Evolutionary conservation across 805 yeast species (phyloP).

Genomic region (Nakazawaea laoshanensis): DNA sequence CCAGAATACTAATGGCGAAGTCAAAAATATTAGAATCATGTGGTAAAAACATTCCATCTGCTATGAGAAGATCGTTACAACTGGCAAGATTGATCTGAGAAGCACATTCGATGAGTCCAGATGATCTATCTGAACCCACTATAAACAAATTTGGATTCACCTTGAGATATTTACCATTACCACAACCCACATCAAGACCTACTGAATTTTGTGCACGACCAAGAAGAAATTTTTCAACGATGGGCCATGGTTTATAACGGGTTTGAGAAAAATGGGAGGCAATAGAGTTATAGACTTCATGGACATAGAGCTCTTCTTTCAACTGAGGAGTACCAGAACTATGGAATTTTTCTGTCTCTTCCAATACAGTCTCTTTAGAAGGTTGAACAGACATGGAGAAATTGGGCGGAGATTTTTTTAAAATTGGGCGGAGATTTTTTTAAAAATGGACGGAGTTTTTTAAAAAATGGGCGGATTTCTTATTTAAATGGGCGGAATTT

Average conservation of each 20-base stretch:
- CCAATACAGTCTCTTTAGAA: slow-evolving; percentile 17
- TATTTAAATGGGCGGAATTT: too few relatives aligned
- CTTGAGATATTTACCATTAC: slow-evolving; percentile 86
- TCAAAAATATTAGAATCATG: slow-evolving; percentile 41
- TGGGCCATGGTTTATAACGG: slow-evolving; percentile 96
- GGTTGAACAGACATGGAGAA: too few relatives aligned
- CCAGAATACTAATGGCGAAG: slow-evolving; percentile 93
- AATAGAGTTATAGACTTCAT: slow-evolving; percentile 86
- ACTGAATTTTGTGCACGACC: slow-evolving; percentile 43
- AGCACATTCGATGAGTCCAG: slow-evolving; percentile 63
- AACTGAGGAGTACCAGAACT: slow-evolving; percentile 31
- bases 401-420: too few relatives aligned
- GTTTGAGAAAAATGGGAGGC: slow-evolving; percentile 93
- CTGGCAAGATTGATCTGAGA: slow-evolving; percentile 23
- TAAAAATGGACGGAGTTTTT: too few relatives aligned
- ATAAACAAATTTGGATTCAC: slow-evolving; percentile 62
- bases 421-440: too few relatives aligned
- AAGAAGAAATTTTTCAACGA: slow-evolving; percentile 65
- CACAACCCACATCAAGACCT: slow-evolving; percentile 95
- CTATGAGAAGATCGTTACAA: slow-evolving; percentile 52
- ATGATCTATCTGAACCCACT: slow-evolving; percentile 69
- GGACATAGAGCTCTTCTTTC: slow-evolving; percentile 76
- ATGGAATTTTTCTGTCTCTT: slow-evolving; percentile 21
- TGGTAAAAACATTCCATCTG: slow-evolving; percentile 72
- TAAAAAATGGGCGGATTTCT: too few relatives aligned